phyloP scores from a whole-genome alignment of 163 green algal species.

The Volvox carteri region DNA sequence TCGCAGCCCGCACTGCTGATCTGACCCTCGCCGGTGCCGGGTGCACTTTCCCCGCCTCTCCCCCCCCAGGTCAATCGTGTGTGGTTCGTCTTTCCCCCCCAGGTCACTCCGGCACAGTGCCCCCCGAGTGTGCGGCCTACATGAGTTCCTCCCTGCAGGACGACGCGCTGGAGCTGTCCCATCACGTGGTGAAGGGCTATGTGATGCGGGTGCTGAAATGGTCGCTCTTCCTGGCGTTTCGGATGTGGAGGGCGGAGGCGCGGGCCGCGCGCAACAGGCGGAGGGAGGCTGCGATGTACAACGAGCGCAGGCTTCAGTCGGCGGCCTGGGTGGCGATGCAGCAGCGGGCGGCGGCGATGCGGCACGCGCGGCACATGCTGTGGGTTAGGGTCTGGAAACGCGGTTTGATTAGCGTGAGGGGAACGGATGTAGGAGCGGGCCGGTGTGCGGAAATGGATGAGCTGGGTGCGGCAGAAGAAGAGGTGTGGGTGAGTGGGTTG shows the following conservation, averaged over 20 bases:
- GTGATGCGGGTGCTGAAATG: conserved; percentile 27
- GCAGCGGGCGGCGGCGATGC: conserved; percentile 10
- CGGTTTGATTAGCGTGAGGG: too few relatives aligned
- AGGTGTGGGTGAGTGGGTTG: too few relatives aligned
- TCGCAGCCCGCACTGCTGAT: too few relatives aligned
- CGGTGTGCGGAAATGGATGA: too few relatives aligned
- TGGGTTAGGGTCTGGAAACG: too few relatives aligned
- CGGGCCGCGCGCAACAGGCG: neutral
- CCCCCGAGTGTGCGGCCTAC: neutral
- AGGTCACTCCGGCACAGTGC: too few relatives aligned
- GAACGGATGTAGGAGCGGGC: too few relatives aligned
- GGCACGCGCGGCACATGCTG: conserved; percentile 11
- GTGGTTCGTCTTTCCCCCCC: too few relatives aligned
- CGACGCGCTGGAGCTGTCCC: conserved; percentile 57
- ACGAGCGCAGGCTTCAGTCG: neutral
- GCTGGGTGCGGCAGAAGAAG: too few relatives aligned
- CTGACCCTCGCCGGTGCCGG: too few relatives aligned
- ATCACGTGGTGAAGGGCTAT: conserved; percentile 53
- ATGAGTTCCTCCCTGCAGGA: conserved; percentile 35
- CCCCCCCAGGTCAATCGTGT: too few relatives aligned
- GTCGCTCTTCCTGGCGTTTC: conserved; percentile 47
- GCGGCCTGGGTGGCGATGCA: conserved; percentile 4
- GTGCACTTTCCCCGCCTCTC: too few relatives aligned
- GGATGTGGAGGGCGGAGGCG: conserved; percentile 39
- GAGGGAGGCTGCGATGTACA: neutral